Percentiles rank a stretch among this genome's conserved stretches.
These are phyloP conservation scores for Hyphopichia burtonii DNA, from an alignment of 1,139 yeast species.

Conservation along the genomic window DNA sequence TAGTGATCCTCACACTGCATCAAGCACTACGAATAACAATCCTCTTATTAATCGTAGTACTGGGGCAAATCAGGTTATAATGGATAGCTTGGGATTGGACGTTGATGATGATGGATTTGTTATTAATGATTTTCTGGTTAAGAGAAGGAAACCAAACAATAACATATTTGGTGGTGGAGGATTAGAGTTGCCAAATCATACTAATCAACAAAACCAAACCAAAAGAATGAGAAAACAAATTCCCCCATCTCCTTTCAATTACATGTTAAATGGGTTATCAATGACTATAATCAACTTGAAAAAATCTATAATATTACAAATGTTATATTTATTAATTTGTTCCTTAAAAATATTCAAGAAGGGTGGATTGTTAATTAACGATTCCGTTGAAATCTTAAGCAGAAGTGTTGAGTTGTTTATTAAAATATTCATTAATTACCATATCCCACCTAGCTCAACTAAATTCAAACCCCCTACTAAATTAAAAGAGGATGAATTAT, in stretches of 20 bases:
- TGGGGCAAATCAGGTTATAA: conserved; percentile 24
- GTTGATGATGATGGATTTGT: conserved; percentile 50
- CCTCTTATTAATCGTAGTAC: not conserved
- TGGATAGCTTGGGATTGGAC: conserved; percentile 33
- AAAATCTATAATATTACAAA: conserved; percentile 44
- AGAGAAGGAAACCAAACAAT: conserved; percentile 26
- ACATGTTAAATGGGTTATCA: conserved; percentile 45
- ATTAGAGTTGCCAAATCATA: not conserved
- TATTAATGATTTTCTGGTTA: conserved; percentile 46
- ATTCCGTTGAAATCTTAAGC: conserved; percentile 25
- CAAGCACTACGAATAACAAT: not conserved
- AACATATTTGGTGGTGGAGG: conserved; percentile 1
- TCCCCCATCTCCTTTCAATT: conserved; percentile 44
- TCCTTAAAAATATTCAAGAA: conserved; percentile 28
- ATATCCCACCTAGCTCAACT: conserved; percentile 11
- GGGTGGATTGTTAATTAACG: conserved; percentile 16
- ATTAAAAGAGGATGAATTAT: conserved; percentile 37
- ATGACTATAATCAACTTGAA: conserved; percentile 47
- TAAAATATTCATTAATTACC: conserved; percentile 40
- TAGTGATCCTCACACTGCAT: not conserved
- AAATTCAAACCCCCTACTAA: conserved; percentile 7
- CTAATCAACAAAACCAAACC: not conserved
- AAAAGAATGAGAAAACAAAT: conserved; percentile 22
- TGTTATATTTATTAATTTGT: conserved; percentile 45
- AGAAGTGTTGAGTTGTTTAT: conserved; percentile 37